Conservation (phyloP, 2,329 filamentous ascomycete species). For the Karstenula rhodostoma region DNA sequence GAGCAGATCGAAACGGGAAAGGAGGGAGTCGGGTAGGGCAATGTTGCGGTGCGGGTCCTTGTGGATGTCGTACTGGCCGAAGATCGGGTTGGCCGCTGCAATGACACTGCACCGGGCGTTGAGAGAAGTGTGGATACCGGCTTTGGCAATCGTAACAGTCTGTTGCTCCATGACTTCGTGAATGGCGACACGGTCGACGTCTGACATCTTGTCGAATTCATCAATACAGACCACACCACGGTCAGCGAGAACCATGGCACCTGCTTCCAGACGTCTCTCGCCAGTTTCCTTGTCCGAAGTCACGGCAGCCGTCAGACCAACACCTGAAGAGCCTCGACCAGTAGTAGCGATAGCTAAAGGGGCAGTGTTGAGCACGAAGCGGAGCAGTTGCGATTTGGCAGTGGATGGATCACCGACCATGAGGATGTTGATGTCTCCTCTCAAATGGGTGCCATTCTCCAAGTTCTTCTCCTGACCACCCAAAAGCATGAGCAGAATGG, state of each 20-base stretch:
- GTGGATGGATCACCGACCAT: conserved; percentile 99
- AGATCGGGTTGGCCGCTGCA: conserved; percentile 96
- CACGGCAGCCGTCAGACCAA: conserved; percentile 96
- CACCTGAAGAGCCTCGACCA: conserved; percentile 93
- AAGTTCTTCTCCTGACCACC: conserved; percentile 98
- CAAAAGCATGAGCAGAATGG: conserved; percentile 91
- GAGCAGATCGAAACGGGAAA: conserved; percentile 97
- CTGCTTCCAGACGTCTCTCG: conserved; percentile 90
- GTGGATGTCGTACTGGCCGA: conserved; percentile 97
- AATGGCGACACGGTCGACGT: conserved; percentile 96
- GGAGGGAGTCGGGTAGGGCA: conserved; percentile 90
- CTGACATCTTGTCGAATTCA: conserved; percentile 99
- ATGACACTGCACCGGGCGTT: conserved; percentile 97
- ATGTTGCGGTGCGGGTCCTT: conserved; percentile 99
- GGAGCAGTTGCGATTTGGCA: conserved; percentile 95
- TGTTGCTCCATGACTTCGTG: conserved; percentile 99
- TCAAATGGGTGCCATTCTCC: conserved; percentile 95
- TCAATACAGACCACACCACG: conserved; percentile 98
- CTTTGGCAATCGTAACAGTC: conserved; percentile 98
- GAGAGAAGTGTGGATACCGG: conserved; percentile 95
- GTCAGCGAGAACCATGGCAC: conserved; percentile 98
- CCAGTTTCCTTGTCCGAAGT: conserved; percentile 98
- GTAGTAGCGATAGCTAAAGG: conserved; percentile 97
- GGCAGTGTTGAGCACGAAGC: conserved; percentile 96
- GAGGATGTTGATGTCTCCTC: conserved; percentile 98